Conservation (phyloP, 2,329 filamentous ascomycete genomes). For the Aureobasidium sp. region DNA sequence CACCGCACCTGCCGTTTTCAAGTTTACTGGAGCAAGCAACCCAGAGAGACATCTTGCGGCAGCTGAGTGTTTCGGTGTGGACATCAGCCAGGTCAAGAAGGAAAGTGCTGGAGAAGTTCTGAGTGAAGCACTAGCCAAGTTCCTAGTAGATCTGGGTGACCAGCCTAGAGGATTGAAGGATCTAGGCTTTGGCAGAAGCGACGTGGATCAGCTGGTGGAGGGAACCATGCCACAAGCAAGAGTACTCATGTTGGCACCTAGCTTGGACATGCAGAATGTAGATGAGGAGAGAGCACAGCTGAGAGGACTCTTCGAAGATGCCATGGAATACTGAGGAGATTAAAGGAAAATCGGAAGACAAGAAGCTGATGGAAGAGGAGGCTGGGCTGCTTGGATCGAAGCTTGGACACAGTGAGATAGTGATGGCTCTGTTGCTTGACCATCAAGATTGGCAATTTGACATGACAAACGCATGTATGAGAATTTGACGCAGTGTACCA, state of each 20-base stretch:
- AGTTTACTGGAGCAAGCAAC: conserved; percentile 84
- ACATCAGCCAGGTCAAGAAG: conserved; percentile 76
- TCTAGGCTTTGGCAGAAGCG: conserved; percentile 67
- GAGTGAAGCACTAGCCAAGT: conserved; percentile 71
- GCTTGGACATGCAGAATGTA: conserved; percentile 46
- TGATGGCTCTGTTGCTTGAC: not conserved
- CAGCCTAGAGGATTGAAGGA: conserved; percentile 81
- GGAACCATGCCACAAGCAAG: conserved; percentile 88
- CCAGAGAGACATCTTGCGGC: conserved; percentile 85
- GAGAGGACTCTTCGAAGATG: conserved; percentile 41
- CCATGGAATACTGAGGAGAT: conserved; percentile 34
- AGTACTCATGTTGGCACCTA: conserved; percentile 87
- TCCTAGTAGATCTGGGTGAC: conserved; percentile 76
- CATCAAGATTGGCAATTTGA: not conserved
- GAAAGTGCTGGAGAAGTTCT: conserved; percentile 87
- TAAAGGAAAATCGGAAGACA: not conserved
- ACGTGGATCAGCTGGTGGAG: conserved; percentile 81
- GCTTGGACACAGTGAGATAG: not conserved
- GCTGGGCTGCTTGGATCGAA: not conserved
- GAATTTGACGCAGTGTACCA: not conserved
- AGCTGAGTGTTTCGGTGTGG: conserved; percentile 84
- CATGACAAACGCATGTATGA: not conserved
- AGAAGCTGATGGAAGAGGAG: conserved; percentile 2
- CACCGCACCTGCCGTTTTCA: conserved; percentile 87
- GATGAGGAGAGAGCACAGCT: conserved; percentile 45